Base-by-base conservation (phyloP, 1,139 yeast species). In the Yamadazyma sp. region DNA sequence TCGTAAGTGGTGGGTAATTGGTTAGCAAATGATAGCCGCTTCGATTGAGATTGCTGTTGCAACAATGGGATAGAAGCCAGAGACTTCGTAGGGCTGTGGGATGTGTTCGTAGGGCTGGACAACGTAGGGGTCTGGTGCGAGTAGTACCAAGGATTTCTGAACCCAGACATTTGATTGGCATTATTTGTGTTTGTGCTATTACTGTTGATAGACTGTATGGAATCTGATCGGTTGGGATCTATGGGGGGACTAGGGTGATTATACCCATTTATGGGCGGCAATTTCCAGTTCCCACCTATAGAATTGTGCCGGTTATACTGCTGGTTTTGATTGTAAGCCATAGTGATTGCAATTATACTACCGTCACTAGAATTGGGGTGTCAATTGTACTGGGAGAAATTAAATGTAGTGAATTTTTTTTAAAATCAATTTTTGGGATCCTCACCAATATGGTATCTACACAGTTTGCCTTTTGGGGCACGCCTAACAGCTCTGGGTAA, bases 1-100 rank as follows among this genome's bases (percentile, higher is more conserved):
- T 77, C 82, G 50, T 73, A 77, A 1, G 83, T 77, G 3, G 75
- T 69, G 22, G 81, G 80, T 15, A 77, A 59, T 43, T 69, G 74
- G 49, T 68, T 70, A 12, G 75, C 68, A 45, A 69, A 71, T 41
- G 62, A 65, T 58, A 50, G 68, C 49, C 69, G 66, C 43, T 71
- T 45, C 51, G 59, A 59, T 41, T 59, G 68, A 37, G 59, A 58
- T 28, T 39, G 56, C 39, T 53, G 58, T 36, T 48, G 55, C 41
- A 62, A 49, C 34, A 61, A 43, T 9, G 69, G 63, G 17, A 33
- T 29, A 17, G 42, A 27, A 36, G 41, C 51, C 24, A 49, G 53
- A 17, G 54, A 47, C 37, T 63, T 62, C 4, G 71, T 62, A 12
- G 70, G 71, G 32, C 50, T 45, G n/a, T 45, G 45, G n/a, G 41